Evolutionary conservation across 495 filamentous ascomycete genomes (phyloP), one percentile per base, ranked within the genome.

Genomic region (Aspergillus heteromorphus): DNA sequence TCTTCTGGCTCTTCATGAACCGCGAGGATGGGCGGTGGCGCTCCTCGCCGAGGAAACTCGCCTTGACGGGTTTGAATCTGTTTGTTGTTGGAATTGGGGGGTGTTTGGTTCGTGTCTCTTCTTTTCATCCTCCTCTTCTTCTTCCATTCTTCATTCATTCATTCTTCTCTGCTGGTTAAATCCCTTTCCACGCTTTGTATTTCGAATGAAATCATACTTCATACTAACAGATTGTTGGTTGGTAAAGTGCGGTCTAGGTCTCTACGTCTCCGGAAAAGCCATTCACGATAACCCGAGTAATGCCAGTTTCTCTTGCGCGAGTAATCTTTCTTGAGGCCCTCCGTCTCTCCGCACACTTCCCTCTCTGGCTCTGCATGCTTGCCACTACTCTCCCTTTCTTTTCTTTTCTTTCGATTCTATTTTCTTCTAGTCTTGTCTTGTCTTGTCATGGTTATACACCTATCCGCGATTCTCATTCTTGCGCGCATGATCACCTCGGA

Each of bases 1-100:
- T 76, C 13, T 79, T 75, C 59, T 75, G 76, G 73, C 55, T 77
- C 6, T 67, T 65, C 57, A 51, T 78, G 58, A 76, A 76, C 49
- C 48, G 62, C 47, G 73, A 68, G 10, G 36, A n/a, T n/a, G n/a
- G n/a, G n/a, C n/a, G 54, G 10, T 74, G 68, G 61, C 67, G 68
- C 20, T 61, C 64, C 6, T 70, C 62, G 6, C 61, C 59, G 16
- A 54, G 59, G 43, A 75, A 74, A 60, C 71, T 71, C 17, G 53
- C 50, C n/a, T 58, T 78, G 31, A 69, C 70, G 3, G 49, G 64
- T 9, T 6, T 73, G 36, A 76, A 76, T 40, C 23, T 70, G 0
- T n/a, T 61, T 1, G 60, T 64, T 34, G 53, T 76, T 17, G 53
- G 57, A 6, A 63, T 73, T 19, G 74, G 71, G 16, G 64, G 49